Evolutionary conservation across 352 stramenopile species (phyloP), one percentile per base, ranked within the genome.

Genomic region (Albugo laibachii): DNA sequence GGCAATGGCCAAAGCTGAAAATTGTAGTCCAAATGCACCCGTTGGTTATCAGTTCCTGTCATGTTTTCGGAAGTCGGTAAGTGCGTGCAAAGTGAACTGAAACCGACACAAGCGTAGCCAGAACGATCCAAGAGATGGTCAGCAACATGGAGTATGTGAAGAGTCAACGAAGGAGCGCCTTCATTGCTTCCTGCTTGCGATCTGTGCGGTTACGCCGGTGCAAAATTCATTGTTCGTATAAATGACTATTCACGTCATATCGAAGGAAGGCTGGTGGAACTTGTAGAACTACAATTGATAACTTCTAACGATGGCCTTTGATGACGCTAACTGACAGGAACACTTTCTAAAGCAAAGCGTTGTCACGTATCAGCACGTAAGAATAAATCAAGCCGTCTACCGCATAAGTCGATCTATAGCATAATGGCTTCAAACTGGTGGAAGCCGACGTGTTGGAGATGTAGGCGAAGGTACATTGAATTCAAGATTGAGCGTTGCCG

Each of bases 211-310:
- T 24, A 55, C 85, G 41, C 51, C 84, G 75, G 78, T 75, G 45
- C 74, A 76, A 36, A 88, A 69, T 11, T 65, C 88, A 43, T 56
- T 92, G 12, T 92, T 78, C 52, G 78, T 92, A n/a, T 74, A 92
- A 58, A 88, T 92, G 20, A 75, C 78, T 4, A 74, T 88, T 55
- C 67, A 71, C 12, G 83, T 88, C 83, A 86, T 59, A 68, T 88
- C 53, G 67, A 68, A 18, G 64, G 72, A 45, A 73, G 84, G 40
- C 67, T 85, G 20, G 67, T 76, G 49, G 67, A 88, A 68, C 83
- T 86, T 40, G 74, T 84, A 55, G 39, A 65, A n/a, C n/a, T n/a
- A n/a, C n/a, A n/a, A n/a, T n/a, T n/a, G n/a, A n/a, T n/a, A n/a
- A n/a, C n/a, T n/a, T n/a, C n/a, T n/a, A n/a, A n/a, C n/a, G n/a